phyloP scores from a whole-genome alignment of 1,139 yeast genomes.

The Scheffersomyces titani region DNA sequence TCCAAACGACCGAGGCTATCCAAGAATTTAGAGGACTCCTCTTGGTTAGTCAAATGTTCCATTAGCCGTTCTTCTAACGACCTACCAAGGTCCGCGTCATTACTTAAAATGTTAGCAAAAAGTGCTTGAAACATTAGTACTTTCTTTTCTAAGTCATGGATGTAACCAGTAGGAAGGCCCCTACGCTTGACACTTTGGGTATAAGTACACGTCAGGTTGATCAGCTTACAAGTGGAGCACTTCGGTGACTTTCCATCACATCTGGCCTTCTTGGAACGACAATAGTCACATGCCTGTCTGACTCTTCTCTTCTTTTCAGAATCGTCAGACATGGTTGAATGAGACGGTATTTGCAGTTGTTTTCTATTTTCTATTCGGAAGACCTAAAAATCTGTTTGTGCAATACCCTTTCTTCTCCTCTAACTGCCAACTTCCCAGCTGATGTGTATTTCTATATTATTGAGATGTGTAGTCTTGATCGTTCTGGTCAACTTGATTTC shows the following conservation, averaged over 20 bases:
- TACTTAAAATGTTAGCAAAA: slow-evolving; percentile 11
- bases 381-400: neutral
- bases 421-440: neutral
- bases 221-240: slow-evolving; percentile 19
- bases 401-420: neutral
- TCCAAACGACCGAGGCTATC: slow-evolving; percentile 9
- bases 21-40: slow-evolving; percentile 4
- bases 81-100: neutral
- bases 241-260: slow-evolving; percentile 24
- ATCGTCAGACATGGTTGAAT: neutral
- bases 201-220: slow-evolving; percentile 17
- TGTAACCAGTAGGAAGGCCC: slow-evolving; percentile 26
- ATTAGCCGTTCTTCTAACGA: slow-evolving; percentile 2
- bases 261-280: slow-evolving; percentile 24
- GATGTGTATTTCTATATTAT: neutral
- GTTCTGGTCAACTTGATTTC: neutral
- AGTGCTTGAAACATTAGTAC: slow-evolving; percentile 18
- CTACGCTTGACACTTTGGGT: slow-evolving; percentile 20
- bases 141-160: slow-evolving; percentile 22
- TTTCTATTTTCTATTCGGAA: neutral
- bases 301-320: slow-evolving; percentile 14
- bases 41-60: slow-evolving; percentile 4
- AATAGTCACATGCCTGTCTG: slow-evolving; percentile 26
- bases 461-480: neutral
- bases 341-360: neutral